Percentiles rank a stretch among this genome's conserved stretches.
Evolutionary conservation across 2,329 filamentous ascomycete species (phyloP).

Genomic region (Zasmidium citrigriseum): DNA sequence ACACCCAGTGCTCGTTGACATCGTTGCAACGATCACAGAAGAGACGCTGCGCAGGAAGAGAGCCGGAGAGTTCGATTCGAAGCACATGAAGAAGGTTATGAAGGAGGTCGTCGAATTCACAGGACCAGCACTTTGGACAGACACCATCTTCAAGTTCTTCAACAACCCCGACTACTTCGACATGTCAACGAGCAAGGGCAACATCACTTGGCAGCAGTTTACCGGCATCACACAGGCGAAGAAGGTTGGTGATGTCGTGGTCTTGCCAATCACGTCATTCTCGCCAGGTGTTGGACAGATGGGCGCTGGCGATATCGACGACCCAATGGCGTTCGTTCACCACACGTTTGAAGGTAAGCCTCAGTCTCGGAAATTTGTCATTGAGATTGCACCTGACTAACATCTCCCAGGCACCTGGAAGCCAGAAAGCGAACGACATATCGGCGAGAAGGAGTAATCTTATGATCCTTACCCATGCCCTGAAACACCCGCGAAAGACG

Average conservation of each 20-base stretch:
- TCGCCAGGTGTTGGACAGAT: slow-evolving; percentile 93
- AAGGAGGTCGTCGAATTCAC: slow-evolving; percentile 91
- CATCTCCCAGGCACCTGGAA: slow-evolving; percentile 68
- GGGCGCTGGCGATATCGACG: slow-evolving; percentile 82
- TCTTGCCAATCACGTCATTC: slow-evolving; percentile 95
- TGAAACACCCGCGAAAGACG: neutral
- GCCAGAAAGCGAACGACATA: slow-evolving; percentile 69
- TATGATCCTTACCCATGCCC: neutral
- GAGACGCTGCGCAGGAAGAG: slow-evolving; percentile 75
- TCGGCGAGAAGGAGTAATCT: slow-evolving; percentile 48
- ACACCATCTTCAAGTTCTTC: slow-evolving; percentile 87
- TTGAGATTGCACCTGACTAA: slow-evolving; percentile 9
- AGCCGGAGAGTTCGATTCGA: slow-evolving; percentile 62
- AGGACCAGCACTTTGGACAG: slow-evolving; percentile 92
- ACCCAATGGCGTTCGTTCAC: slow-evolving; percentile 96
- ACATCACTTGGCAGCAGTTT: slow-evolving; percentile 85
- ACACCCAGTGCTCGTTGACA: slow-evolving; percentile 84
- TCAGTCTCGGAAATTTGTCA: neutral
- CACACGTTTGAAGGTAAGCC: slow-evolving; percentile 88
- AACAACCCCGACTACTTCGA: slow-evolving; percentile 90
- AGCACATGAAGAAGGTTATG: slow-evolving; percentile 48
- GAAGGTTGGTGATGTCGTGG: slow-evolving; percentile 89
- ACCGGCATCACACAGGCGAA: slow-evolving; percentile 81
- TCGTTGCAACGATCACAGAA: slow-evolving; percentile 82
- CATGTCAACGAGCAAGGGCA: slow-evolving; percentile 67